Conservation (phyloP, 208 protist genomes). For the Acanthamoeba sp. region DNA sequence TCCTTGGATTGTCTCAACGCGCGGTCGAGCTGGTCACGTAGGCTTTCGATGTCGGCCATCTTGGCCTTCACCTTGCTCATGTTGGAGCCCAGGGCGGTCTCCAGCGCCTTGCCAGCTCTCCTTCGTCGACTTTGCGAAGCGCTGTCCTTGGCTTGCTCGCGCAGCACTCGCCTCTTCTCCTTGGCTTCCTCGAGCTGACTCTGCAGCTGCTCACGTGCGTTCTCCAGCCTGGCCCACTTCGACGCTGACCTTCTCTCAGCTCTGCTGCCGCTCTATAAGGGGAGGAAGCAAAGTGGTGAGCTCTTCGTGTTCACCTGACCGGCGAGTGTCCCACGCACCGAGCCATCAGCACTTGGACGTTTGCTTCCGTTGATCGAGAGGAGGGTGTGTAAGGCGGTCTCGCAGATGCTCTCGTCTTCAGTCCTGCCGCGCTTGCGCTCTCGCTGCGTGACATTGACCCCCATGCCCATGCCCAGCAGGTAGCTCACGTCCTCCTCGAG, state of each 20-base stretch:
- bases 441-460: not conserved
- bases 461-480: slow-evolving; percentile 46
- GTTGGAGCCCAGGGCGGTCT: not conserved
- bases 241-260: not conserved
- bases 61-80: not conserved
- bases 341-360: no score
- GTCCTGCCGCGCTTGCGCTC: not conserved
- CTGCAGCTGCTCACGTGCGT: not conserved
- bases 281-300: no score
- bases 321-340: no score
- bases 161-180: not conserved
- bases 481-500: slow-evolving; percentile 54
- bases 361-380: not conserved
- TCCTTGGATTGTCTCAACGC: not conserved
- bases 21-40: slow-evolving; percentile 9
- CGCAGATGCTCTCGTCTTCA: slow-evolving; percentile 13
- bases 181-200: not conserved
- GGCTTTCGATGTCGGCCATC: not conserved
- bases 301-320: no score
- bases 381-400: not conserved
- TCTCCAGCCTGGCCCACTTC: slow-evolving; percentile 22
- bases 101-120: not conserved
- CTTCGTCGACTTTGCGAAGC: not conserved
- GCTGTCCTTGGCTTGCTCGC: not conserved
- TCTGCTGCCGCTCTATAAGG: no score